phyloP scores from a whole-genome alignment of 768 basidiomycete genomes.

The Boletus huronensis region DNA sequence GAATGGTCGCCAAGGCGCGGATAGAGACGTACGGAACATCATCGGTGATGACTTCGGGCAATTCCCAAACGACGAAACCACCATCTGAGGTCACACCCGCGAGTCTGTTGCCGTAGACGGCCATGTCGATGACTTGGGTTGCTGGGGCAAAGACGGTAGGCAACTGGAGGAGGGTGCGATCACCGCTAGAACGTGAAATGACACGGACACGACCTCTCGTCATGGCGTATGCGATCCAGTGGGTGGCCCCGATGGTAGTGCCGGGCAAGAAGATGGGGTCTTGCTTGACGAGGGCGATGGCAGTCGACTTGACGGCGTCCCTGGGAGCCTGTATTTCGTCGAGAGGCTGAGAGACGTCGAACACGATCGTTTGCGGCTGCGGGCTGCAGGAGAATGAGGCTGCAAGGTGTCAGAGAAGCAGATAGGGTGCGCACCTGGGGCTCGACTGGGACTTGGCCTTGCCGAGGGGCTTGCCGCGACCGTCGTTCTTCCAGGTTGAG shows the following conservation, averaged over 20 bases:
- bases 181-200: constrained; percentile 84
- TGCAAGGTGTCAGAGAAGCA: background rate
- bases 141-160: constrained; percentile 55
- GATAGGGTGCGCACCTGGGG: constrained; percentile 45
- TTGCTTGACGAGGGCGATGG: constrained; percentile 84
- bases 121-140: constrained; percentile 80
- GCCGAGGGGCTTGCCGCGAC: constrained; percentile 34
- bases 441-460: constrained; percentile 51
- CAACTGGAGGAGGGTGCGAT: constrained; percentile 80
- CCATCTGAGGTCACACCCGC: constrained; percentile 87
- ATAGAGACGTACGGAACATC: constrained; percentile 69
- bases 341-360: constrained; percentile 71
- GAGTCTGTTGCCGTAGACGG: constrained; percentile 75
- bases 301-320: constrained; percentile 83
- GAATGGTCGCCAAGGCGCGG: background rate
- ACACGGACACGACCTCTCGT: constrained; percentile 87
- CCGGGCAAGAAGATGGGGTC: constrained; percentile 82
- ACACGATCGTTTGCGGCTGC: constrained; percentile 64
- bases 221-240: constrained; percentile 94
- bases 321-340: constrained; percentile 73
- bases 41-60: constrained; percentile 79
- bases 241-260: constrained; percentile 84
- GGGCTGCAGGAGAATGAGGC: constrained; percentile 37
- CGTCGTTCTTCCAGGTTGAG: constrained; percentile 37
- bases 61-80: constrained; percentile 85